phyloP scores from a whole-genome alignment of 2,329 filamentous ascomycete species.

The Emergomyces orientalis region DNA sequence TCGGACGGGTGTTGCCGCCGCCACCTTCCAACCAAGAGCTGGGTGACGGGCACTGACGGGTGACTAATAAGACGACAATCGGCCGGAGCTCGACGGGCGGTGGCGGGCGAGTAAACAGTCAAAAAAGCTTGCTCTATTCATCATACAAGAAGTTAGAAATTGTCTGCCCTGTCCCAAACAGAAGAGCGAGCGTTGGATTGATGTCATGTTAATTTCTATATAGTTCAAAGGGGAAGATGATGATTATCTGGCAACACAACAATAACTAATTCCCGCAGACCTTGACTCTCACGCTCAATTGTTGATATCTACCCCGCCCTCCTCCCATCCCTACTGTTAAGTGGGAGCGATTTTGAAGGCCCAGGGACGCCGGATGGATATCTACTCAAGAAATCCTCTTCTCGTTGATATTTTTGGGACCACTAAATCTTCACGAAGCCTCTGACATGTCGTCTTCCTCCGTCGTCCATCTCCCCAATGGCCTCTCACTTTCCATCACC shows the following conservation, averaged over 20 bases:
- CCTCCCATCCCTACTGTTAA: background rate
- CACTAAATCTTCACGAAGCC: background rate
- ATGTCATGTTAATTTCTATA: slow-evolving; percentile 79
- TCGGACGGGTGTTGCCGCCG: too few relatives aligned
- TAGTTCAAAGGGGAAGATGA: background rate
- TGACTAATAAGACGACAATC: too few relatives aligned
- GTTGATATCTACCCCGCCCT: background rate
- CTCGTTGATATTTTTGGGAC: background rate
- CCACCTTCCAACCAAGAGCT: too few relatives aligned
- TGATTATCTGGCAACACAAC: background rate
- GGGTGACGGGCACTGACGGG: too few relatives aligned
- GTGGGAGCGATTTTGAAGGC: too few relatives aligned
- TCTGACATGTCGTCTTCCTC: background rate
- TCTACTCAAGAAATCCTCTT: background rate
- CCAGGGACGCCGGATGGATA: background rate
- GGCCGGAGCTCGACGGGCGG: too few relatives aligned
- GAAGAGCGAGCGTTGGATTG: slow-evolving; percentile 58
- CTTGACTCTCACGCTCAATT: slow-evolving; percentile 21
- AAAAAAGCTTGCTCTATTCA: too few relatives aligned
- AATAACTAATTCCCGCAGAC: slow-evolving; percentile 52
- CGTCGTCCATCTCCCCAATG: slow-evolving; percentile 63
- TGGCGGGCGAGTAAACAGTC: too few relatives aligned
- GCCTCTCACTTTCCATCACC: slow-evolving; percentile 68
- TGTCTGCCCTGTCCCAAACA: slow-evolving; percentile 29
- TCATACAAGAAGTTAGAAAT: background rate